Base-by-base conservation (phyloP, 495 filamentous ascomycete genomes). In the Penicillium paxilli region DNA sequence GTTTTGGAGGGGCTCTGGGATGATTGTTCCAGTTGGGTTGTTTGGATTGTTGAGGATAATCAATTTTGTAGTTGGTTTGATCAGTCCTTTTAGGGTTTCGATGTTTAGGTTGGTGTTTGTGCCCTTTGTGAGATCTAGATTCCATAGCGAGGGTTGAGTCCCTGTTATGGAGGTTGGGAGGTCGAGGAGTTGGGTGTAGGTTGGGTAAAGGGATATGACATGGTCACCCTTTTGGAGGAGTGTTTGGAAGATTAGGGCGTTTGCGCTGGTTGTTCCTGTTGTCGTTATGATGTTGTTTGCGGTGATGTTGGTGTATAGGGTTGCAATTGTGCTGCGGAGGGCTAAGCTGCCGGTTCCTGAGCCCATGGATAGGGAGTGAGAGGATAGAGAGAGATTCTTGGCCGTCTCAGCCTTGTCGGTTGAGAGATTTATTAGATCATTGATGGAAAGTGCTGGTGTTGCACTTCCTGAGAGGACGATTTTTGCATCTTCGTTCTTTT, bases 21-120 rank as follows among this genome's bases (percentile, higher is more conserved):
- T 28, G 21, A 49, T 30, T 9, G 47, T 55, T 26, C 57, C 57
- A 0, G 45, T 30, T 1, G 57, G 57, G 19, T 60, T 60, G 35
- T 60, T 55, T 3, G 57, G 57, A 19, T 60, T 57, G 47, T 60
- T 60, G 9, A 60, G 37, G 30, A 60, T 32, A 14, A 60, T 55
- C 44, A 60, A 42, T n/a, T 49, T 56, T 2, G 57, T 60, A 9
- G 24, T 57, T 2, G 52, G 47, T 7, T 40, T 56, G 48, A 60
- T 52, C 40, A 57, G 6, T 5, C 10, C 24, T 33, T 48, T 32
- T 9, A 60, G 35, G 1, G 21, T 11, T 5, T 49, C 22, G 9
- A 60, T 35, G 19, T 49, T 11, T 1, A 32, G 30, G n/a, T 32
- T 32, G 8, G 41, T 21, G 5, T 48, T 25, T 10, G 37, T 38